Evolutionary conservation across 129 eudicot species (phyloP).

Genomic region (Logfia minima): DNA sequence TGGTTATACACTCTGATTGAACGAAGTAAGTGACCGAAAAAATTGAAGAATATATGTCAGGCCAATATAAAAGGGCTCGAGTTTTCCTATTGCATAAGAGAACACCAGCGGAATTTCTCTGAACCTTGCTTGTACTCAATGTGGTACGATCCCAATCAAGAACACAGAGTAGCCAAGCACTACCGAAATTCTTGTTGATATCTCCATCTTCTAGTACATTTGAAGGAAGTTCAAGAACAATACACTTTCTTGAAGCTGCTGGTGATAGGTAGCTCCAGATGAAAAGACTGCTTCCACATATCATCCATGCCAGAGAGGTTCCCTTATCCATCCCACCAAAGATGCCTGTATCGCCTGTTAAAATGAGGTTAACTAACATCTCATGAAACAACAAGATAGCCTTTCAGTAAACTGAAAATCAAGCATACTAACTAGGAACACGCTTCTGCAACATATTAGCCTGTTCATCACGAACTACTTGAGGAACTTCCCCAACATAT

Average conservation of each 20-base stretch:
- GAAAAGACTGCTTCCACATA: conserved; percentile 64
- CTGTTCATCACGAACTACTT: conserved; percentile 85
- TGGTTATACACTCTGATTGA: conserved; percentile 39
- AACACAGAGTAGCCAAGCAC: conserved; percentile 57
- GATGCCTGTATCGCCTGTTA: conserved; percentile 57
- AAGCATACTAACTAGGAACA: conserved; percentile 55
- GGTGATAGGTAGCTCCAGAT: conserved; percentile 76
- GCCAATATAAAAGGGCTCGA: conserved; percentile 63
- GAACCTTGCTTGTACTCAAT: conserved; percentile 30
- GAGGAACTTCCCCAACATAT: conserved; percentile 89
- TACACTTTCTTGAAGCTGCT: conserved; percentile 68
- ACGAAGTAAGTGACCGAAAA: conserved; percentile 41
- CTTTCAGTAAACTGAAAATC: conserved; percentile 16
- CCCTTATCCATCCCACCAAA: conserved; percentile 91
- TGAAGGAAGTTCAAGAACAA: conserved; percentile 64
- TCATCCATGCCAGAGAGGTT: conserved; percentile 79
- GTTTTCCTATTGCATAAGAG: conserved; percentile 67
- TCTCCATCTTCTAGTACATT: conserved; percentile 46
- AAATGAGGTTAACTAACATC: conserved; percentile 15
- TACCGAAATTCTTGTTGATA: conserved; percentile 37
- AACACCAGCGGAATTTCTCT: conserved; percentile 60
- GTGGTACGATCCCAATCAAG: conserved; percentile 56
- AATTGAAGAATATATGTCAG: conserved; percentile 54
- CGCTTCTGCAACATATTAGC: conserved; percentile 45
- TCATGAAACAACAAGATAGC: conserved; percentile 5